These are phyloP conservation scores for Zygosaccharomyces sapae DNA, from an alignment of 1,139 yeast genomes.

Conservation along the genomic window DNA sequence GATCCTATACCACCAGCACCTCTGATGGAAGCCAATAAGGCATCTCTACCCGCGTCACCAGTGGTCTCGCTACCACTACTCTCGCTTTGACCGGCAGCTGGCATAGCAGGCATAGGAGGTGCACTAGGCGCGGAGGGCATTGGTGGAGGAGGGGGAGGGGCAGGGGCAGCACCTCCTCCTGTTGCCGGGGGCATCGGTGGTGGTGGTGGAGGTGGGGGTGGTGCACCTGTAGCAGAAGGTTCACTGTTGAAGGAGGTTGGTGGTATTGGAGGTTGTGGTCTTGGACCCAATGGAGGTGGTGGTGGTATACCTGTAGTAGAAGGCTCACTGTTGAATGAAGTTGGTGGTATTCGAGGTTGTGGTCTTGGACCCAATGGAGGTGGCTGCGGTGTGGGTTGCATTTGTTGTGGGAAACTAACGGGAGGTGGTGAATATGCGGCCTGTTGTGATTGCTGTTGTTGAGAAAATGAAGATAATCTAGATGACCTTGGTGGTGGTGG, in stretches of 20 bases:
- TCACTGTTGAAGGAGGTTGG: slow-evolving; percentile 1
- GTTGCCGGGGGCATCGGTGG: too few species aligned
- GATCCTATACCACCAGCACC: slow-evolving; percentile 70
- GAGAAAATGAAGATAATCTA: slow-evolving; percentile 21
- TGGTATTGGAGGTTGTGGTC: neutral
- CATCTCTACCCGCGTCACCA: slow-evolving; percentile 66
- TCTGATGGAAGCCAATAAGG: slow-evolving; percentile 80
- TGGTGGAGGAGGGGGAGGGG: slow-evolving; percentile 13
- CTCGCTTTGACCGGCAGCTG: slow-evolving; percentile 31
- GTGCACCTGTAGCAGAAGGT: neutral
- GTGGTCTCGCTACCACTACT: slow-evolving; percentile 40
- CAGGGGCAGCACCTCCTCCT: slow-evolving; percentile 12
- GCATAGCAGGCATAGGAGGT: slow-evolving; percentile 14
- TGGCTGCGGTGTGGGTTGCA: slow-evolving; percentile 29
- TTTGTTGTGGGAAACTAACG: slow-evolving; percentile 17
- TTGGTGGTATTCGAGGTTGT: slow-evolving; percentile 17
- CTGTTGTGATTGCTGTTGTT: slow-evolving; percentile 3
- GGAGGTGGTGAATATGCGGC: slow-evolving; percentile 11
- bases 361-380: slow-evolving; percentile 13
- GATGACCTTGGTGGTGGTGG: slow-evolving; percentile 27
- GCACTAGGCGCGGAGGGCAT: neutral
- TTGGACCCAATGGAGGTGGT: neutral
- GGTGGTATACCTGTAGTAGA: neutral
- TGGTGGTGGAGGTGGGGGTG: too few species aligned
- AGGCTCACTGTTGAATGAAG: slow-evolving; percentile 4